Percentiles rank a stretch among this genome's conserved stretches.
Conservation (phyloP, 495 filamentous ascomycete species). For the Neurospora sp. region DNA sequence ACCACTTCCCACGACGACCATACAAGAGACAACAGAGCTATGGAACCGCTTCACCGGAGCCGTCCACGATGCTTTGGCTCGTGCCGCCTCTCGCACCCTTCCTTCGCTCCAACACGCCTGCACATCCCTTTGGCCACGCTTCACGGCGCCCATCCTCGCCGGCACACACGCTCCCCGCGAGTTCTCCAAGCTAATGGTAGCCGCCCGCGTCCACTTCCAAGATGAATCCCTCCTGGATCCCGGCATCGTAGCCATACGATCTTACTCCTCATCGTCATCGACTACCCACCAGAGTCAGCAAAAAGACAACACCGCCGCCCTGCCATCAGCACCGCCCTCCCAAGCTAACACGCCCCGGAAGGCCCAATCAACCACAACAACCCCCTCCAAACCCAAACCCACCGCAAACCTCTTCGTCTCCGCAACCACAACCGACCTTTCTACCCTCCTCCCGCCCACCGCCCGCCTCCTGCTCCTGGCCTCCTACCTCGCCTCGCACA, state of each 20-base stretch:
- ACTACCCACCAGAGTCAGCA: background rate
- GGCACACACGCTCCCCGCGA: constrained; percentile 62
- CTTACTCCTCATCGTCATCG: background rate
- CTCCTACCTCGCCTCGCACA: constrained; percentile 87
- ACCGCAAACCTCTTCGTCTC: background rate
- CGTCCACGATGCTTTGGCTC: constrained; percentile 63
- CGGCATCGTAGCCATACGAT: constrained; percentile 44
- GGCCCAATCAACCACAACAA: constrained; percentile 1
- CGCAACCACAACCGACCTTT: constrained; percentile 19
- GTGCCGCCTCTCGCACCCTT: constrained; percentile 55
- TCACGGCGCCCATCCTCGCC: constrained; percentile 54
- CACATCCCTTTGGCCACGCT: constrained; percentile 55
- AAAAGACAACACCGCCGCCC: constrained; percentile 2
- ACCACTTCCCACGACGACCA: constrained; percentile 27
- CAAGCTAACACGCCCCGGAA: constrained; percentile 1
- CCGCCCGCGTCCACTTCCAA: constrained; percentile 64
- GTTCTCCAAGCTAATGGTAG: constrained; percentile 70
- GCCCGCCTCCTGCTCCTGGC: constrained; percentile 75
- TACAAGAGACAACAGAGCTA: constrained; percentile 46
- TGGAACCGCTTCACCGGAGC: constrained; percentile 70
- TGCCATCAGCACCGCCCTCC: constrained; percentile 7
- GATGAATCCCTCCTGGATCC: constrained; percentile 63
- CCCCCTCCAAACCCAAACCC: constrained; percentile 3
- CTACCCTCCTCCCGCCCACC: constrained; percentile 60
- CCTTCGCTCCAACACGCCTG: constrained; percentile 48